Evolutionary conservation across 1,284 basidiomycete species (phyloP), one percentile per base, ranked within the genome.

Genomic region (Naganishia sp.): DNA sequence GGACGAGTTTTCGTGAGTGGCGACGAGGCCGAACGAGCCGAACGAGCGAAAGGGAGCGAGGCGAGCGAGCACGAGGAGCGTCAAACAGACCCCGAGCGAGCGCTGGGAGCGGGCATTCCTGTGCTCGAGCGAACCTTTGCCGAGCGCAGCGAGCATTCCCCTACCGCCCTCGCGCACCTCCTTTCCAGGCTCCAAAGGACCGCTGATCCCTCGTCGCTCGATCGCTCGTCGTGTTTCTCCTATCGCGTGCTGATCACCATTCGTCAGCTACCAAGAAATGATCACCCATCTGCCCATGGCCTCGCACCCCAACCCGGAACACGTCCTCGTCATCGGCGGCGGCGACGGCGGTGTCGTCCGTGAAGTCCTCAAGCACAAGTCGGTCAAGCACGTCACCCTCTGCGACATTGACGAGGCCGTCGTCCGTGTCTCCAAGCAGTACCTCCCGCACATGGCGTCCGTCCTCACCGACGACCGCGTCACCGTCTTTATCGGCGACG

Each of bases 361-460:
- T 66, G 95, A 99, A 81, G 93, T 94, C 43, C 86, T 99, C 79
- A 98, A 96, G 84, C 94, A 99, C 81, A 85, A 89, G 63, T 84
- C 86, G 2, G 94, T 99, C 70, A 87, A 97, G 80, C 82, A 93
- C 74, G 94, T 96, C 73, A 90, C 95, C 45, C 87, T 99, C 21
- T 95, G 92, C 81, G 96, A 99, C 82, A 99, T 99, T 77, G 95
- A 99, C 80, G 95, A 97, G 89, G 94, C 94, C 44, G 95, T 99
- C 72, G 87, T 97, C 72, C 89, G 94, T 59, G 94, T 99, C 39
- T 96, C 94, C 70, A 95, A 94, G 83, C 82, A 84, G 71, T 98
- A 86, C 83, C 89, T 99, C 44, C 94, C 94, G 21, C 88, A 94
- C 80, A 98, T 99, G 94, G 90, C 95, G 48, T 78, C 83, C 9